Conservation (phyloP, 768 basidiomycete species). For the Panaeolus papilionaceus region DNA sequence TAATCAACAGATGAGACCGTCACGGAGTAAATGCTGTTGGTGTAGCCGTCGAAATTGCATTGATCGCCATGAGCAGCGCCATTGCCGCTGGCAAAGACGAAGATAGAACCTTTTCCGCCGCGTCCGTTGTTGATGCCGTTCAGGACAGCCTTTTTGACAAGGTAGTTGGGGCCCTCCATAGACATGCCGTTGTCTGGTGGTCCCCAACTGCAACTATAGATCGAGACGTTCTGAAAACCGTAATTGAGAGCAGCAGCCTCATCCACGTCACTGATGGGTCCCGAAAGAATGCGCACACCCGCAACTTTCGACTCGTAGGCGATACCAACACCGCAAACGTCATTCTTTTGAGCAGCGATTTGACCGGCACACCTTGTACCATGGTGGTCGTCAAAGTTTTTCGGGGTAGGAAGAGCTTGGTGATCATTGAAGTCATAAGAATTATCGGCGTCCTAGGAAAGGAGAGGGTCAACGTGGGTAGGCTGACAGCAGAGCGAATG, state of each 20-base stretch:
- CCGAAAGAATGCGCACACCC: constrained; percentile 94
- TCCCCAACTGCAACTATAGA: constrained; percentile 98
- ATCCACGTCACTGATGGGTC: constrained; percentile 93
- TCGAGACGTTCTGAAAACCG: constrained; percentile 89
- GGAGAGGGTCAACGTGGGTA: constrained; percentile 28
- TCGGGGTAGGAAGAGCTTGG: constrained; percentile 82
- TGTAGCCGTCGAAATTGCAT: constrained; percentile 99
- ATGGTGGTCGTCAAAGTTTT: constrained; percentile 91
- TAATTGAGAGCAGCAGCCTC: constrained; percentile 96
- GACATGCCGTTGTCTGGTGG: constrained; percentile 93
- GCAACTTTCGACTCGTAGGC: constrained; percentile 92
- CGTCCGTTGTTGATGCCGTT: constrained; percentile 94
- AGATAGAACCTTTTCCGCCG: constrained; percentile 88
- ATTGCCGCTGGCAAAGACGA: constrained; percentile 97
- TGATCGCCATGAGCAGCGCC: constrained; percentile 92
- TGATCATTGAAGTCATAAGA: constrained; percentile 99
- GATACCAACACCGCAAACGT: constrained; percentile 93
- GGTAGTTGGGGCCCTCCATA: constrained; percentile 92
- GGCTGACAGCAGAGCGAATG: neutral
- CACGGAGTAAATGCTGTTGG: constrained; percentile 95
- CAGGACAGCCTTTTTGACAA: constrained; percentile 93
- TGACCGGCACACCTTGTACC: constrained; percentile 99
- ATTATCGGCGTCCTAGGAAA: constrained; percentile 75
- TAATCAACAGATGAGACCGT: constrained; percentile 96
- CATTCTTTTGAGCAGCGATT: constrained; percentile 91